phyloP scores from a whole-genome alignment of 768 basidiomycete genomes.

The Agaricus subrufescens region DNA sequence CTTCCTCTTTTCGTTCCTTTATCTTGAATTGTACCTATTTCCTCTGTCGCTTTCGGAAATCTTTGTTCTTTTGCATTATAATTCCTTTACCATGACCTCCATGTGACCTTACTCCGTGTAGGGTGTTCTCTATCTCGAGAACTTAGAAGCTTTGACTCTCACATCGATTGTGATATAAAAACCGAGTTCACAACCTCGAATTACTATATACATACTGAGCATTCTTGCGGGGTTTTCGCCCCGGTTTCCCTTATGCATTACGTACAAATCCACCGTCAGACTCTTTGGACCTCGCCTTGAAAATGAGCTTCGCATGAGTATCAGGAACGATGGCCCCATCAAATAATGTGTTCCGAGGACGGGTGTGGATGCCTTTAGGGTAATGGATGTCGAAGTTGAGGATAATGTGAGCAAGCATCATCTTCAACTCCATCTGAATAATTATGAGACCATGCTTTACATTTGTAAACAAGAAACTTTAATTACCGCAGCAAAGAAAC shows the following conservation, averaged over 20 bases:
- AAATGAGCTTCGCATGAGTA: constrained; percentile 25
- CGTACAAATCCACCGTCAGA: background rate
- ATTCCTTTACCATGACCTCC: background rate
- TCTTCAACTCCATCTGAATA: constrained; percentile 29
- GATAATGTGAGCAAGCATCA: constrained; percentile 31
- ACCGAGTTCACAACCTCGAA: background rate
- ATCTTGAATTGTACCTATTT: constrained; percentile 4
- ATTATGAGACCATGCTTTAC: background rate
- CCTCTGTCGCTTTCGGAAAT: background rate
- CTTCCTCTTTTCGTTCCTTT: background rate
- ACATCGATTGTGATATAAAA: background rate
- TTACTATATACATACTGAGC: too few relatives aligned
- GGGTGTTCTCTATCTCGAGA: background rate
- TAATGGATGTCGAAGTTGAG: constrained; percentile 28
- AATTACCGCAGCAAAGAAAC: constrained; percentile 31
- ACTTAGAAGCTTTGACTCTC: background rate
- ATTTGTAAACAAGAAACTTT: background rate
- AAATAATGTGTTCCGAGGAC: constrained; percentile 26
- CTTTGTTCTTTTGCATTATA: background rate
- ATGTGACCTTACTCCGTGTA: background rate
- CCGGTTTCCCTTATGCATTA: background rate
- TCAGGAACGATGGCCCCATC: constrained; percentile 31
- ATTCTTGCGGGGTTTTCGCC: too few relatives aligned
- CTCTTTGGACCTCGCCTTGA: constrained; percentile 17
- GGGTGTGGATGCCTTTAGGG: constrained; percentile 18